Percentiles rank a stretch among this genome's conserved stretches.
phyloP scores from a whole-genome alignment of 2,329 filamentous ascomycete species.

The Microdochium paspali region DNA sequence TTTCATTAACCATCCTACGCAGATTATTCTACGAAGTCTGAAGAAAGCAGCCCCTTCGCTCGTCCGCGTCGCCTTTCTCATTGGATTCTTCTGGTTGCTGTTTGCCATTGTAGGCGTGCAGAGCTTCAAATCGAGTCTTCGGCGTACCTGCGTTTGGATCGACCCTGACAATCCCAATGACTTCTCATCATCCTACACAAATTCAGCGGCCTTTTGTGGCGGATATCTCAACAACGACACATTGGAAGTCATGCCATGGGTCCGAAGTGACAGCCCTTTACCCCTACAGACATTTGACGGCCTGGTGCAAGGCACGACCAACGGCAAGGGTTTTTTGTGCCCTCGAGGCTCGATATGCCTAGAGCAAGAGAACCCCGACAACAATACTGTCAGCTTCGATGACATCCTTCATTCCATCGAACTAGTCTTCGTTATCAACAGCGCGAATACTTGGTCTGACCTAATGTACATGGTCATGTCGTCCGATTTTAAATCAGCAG shows the following conservation, averaged over 20 bases:
- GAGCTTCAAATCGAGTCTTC: constrained; percentile 81
- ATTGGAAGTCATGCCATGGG: constrained; percentile 56
- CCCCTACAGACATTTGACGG: constrained; percentile 26
- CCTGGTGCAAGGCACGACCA: constrained; percentile 37
- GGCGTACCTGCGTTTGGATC: constrained; percentile 70
- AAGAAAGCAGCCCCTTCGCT: constrained; percentile 92
- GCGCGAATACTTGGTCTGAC: constrained; percentile 92
- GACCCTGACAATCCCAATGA: constrained; percentile 51
- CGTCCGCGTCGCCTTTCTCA: constrained; percentile 86
- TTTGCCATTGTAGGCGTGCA: constrained; percentile 97
- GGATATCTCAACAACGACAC: constrained; percentile 61
- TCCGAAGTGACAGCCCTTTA: constrained; percentile 30
- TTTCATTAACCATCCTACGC: constrained; percentile 8
- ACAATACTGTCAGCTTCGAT: constrained; percentile 86
- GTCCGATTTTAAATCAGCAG: constrained; percentile 80
- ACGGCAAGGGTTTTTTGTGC: constrained; percentile 79
- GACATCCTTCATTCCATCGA: constrained; percentile 88
- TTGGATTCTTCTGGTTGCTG: constrained; percentile 94
- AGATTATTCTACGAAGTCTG: constrained; percentile 88
- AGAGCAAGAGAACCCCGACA: constrained; percentile 68
- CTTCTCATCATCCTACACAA: constrained; percentile 46
- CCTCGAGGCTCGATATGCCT: constrained; percentile 77
- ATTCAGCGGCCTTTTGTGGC: constrained; percentile 72
- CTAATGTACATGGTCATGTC: constrained; percentile 89
- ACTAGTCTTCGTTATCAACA: constrained; percentile 96